Evolutionary conservation across 2,329 filamentous ascomycete genomes (phyloP), one percentile per base, ranked within the genome.

Genomic region (Chaetomiaceae sp.): DNA sequence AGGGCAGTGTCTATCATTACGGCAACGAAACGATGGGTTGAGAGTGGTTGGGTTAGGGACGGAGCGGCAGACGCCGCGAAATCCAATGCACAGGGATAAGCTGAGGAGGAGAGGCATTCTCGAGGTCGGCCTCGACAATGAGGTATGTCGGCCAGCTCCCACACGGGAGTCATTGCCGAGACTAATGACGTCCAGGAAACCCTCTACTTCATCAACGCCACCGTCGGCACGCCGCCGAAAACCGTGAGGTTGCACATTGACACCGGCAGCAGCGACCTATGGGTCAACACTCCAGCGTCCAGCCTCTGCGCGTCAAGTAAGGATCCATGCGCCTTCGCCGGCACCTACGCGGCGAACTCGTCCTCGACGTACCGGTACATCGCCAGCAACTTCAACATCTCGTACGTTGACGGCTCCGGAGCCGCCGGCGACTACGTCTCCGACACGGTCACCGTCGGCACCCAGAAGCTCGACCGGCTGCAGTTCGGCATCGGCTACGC

Each of bases 361-460:
- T 95, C 90, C 0, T 89, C 87, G 2, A 88, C 89, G 2, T 92
- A 91, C 69, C 64, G 77, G 30, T 90, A 85, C 65, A 69, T 95
- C 50, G 84, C 83, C 58, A 84, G 80, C 64, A 76, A 83, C 55
- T 96, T 96, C 74, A 91, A 92, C 71, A 95, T 96, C 58, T 84
- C 84, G 1, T 96, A 96, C 61, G 86, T 87, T 36, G 90, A 96
- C 69, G 88, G 88, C 41, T 87, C 87, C 0, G 82, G 84, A 5
- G 87, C 90, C 0, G 67, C 73, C 1, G 90, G 91, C 30, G 87
- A 94, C 69, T 96, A 95, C 67, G 88, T 82, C 2, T 84, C 80
- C 4, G 91, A 96, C 65, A 86, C 77, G 0, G 71, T 95, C 53
- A 72, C 70, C 4, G 73, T 90, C 48, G 83, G 79, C 11, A 73